Percentiles rank a stretch among this genome's conserved stretches.
Conservation (phyloP, 2,329 filamentous ascomycete species). For the Pseudogymnoascus sp. region DNA sequence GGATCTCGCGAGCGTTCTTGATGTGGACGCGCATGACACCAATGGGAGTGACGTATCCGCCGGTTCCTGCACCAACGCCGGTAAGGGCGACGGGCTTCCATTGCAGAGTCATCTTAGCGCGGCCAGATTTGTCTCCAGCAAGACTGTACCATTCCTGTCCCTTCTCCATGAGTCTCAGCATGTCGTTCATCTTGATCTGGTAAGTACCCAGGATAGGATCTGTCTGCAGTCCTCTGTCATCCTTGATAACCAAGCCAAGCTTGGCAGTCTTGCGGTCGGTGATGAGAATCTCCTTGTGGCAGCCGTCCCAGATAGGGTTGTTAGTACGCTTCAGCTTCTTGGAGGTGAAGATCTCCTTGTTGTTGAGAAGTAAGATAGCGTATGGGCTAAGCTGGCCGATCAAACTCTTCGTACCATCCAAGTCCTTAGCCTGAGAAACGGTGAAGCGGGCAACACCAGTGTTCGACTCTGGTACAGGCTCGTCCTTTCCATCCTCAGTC, state of each 20-base stretch:
- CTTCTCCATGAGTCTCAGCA: conserved; percentile 83
- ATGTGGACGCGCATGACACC: conserved; percentile 95
- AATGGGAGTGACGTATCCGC: conserved; percentile 86
- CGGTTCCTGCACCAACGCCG: conserved; percentile 66
- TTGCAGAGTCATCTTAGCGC: conserved; percentile 81
- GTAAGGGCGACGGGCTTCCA: conserved; percentile 93
- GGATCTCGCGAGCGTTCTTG: conserved; percentile 69
- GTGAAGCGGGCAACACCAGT: conserved; percentile 92
- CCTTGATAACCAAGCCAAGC: conserved; percentile 87
- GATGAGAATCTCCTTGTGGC: conserved; percentile 87
- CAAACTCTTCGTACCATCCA: conserved; percentile 86
- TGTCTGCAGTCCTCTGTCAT: conserved; percentile 75
- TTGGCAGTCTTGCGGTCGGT: conserved; percentile 87
- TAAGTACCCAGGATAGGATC: conserved; percentile 87
- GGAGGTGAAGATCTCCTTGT: conserved; percentile 80
- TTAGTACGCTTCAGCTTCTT: conserved; percentile 95
- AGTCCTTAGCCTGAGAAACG: conserved; percentile 90
- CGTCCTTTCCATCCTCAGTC: conserved; percentile 65
- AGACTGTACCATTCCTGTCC: conserved; percentile 96
- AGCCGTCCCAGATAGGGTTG: conserved; percentile 92
- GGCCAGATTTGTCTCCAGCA: conserved; percentile 69
- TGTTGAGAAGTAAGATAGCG: conserved; percentile 78
- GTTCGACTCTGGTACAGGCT: conserved; percentile 79
- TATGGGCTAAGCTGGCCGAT: conserved; percentile 90
- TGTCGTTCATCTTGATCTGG: conserved; percentile 90